Evolutionary conservation across 2,329 filamentous ascomycete genomes (phyloP).

Genomic region (Biscogniauxia mediterranea): DNA sequence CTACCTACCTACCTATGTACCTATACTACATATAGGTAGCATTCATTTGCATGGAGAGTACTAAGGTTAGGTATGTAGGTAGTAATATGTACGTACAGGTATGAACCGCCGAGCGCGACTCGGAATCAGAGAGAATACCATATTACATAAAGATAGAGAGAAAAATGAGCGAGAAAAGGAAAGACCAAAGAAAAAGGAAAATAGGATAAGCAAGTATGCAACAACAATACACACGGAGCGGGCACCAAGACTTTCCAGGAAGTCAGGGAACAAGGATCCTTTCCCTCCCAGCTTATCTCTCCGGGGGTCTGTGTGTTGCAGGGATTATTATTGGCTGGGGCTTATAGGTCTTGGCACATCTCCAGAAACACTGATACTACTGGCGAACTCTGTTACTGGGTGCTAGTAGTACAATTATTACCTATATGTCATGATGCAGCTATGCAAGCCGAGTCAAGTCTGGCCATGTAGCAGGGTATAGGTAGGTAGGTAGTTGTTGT

Average conservation of each 20-base stretch:
- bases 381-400: not conserved
- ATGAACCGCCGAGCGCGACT: not conserved
- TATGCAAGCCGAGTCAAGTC: not conserved
- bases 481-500: too few species aligned
- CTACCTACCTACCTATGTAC: too few species aligned
- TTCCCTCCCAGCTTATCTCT: constrained; percentile 20
- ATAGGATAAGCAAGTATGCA: not conserved
- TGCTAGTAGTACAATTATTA: not conserved
- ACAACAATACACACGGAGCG: not conserved
- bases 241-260: not conserved
- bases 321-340: constrained; percentile 17
- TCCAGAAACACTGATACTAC: constrained; percentile 5
- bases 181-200: not conserved
- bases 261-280: not conserved
- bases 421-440: not conserved
- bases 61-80: too few species aligned
- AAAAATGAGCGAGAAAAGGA: not conserved
- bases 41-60: too few species aligned
- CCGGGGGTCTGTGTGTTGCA: constrained; percentile 14
- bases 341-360: constrained; percentile 12
- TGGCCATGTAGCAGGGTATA: not conserved
- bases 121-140: not conserved
- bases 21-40: too few species aligned
- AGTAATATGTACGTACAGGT: not conserved
- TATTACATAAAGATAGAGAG: not conserved